Conservation (phyloP, 2,329 filamentous ascomycete genomes). For the Drechslerella stenobrocha region DNA sequence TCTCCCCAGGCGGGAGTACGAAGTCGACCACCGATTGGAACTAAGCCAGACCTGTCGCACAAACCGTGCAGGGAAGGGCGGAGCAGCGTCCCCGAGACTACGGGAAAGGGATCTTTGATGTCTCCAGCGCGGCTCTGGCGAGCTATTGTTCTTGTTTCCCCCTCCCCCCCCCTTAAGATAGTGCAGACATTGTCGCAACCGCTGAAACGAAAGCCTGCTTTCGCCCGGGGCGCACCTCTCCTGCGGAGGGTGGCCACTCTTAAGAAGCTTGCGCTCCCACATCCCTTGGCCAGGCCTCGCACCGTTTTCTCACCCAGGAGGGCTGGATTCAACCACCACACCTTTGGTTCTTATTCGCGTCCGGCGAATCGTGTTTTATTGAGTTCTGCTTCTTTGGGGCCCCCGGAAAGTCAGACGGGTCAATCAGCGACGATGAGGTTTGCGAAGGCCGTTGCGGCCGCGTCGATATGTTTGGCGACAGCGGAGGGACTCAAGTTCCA, state of each 20-base stretch:
- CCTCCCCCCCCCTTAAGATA: conserved; percentile 3
- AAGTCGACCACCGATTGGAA: conserved; percentile 10
- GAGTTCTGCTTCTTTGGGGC: conserved; percentile 22
- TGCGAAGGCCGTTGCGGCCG: conserved; percentile 27
- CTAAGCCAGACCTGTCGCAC: conserved; percentile 23
- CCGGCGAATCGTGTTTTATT: conserved; percentile 21
- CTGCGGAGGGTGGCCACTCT: conserved; percentile 24
- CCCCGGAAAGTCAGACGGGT: not conserved
- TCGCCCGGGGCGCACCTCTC: conserved; percentile 3
- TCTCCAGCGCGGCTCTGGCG: no score
- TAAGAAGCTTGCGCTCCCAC: conserved; percentile 41
- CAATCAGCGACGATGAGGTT: conserved; percentile 33
- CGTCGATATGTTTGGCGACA: conserved; percentile 38
- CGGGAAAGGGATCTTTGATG: no score
- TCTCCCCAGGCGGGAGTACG: conserved; percentile 35
- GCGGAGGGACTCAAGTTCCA: conserved; percentile 44
- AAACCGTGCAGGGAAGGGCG: conserved; percentile 35
- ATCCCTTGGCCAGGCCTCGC: conserved; percentile 28
- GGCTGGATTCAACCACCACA: not conserved
- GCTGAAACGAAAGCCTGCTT: conserved; percentile 15
- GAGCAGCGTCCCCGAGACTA: no score
- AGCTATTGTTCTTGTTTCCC: no score
- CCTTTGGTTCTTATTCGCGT: conserved; percentile 12
- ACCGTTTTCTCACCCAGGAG: conserved; percentile 21
- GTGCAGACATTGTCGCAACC: conserved; percentile 7